phyloP scores from a whole-genome alignment of 1,284 basidiomycete species.

The Ustilago tritici region DNA sequence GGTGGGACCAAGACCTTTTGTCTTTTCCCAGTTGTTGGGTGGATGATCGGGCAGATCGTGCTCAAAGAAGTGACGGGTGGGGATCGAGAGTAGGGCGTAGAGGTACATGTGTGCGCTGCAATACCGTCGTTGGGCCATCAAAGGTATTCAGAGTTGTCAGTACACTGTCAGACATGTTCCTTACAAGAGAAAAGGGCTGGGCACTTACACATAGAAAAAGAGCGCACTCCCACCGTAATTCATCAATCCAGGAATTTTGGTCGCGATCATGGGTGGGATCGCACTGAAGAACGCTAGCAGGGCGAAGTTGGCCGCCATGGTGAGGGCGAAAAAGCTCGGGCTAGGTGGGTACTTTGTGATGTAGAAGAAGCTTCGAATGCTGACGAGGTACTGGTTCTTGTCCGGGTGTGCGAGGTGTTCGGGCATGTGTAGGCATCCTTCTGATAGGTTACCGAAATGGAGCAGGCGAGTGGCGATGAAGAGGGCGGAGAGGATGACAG shows the following conservation, averaged over 20 bases:
- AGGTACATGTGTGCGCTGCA: slow-evolving; percentile 36
- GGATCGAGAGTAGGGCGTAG: slow-evolving; percentile 34
- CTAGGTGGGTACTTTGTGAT: slow-evolving; percentile 59
- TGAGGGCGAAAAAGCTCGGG: slow-evolving; percentile 50
- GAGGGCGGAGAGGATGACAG: slow-evolving; percentile 32
- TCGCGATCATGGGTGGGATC: slow-evolving; percentile 19
- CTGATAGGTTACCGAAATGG: slow-evolving; percentile 57
- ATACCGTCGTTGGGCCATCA: not conserved
- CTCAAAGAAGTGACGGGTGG: slow-evolving; percentile 32
- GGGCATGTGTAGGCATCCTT: slow-evolving; percentile 48
- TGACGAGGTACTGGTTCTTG: slow-evolving; percentile 51
- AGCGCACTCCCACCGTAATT: slow-evolving; percentile 52
- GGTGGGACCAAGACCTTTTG: slow-evolving; percentile 19
- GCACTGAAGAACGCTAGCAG: slow-evolving; percentile 50
- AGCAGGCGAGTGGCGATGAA: slow-evolving; percentile 53
- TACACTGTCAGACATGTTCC: not conserved
- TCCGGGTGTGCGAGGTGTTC: slow-evolving; percentile 21
- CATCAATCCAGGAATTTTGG: slow-evolving; percentile 28
- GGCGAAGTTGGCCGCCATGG: slow-evolving; percentile 49
- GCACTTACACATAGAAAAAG: slow-evolving; percentile 58
- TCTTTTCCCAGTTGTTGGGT: slow-evolving; percentile 30
- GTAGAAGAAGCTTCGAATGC: slow-evolving; percentile 54
- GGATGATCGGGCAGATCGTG: slow-evolving; percentile 37
- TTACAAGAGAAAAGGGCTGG: not conserved
- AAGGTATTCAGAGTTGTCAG: not conserved